Percentiles rank a stretch among this genome's conserved stretches.
Conservation (phyloP, 495 filamentous ascomycete genomes). For the Tirmania nivea region DNA sequence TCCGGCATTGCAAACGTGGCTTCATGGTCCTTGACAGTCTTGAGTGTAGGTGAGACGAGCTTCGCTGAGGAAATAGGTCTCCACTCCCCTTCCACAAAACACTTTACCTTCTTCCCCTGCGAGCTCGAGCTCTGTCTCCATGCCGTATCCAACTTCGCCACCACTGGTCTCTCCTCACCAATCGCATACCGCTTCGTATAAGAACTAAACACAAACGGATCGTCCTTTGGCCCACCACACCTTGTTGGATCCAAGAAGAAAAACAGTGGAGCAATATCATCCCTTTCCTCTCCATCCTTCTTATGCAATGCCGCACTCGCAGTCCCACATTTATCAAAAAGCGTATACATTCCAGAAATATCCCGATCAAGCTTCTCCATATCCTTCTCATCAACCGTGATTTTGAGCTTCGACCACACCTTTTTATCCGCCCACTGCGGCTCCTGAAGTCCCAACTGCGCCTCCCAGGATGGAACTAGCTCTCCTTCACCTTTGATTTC, state of each 20-base stretch:
- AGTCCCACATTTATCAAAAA: slow-evolving; percentile 44
- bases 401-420: slow-evolving; percentile 23
- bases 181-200: slow-evolving; percentile 29
- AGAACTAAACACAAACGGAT: slow-evolving; percentile 44
- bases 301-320: slow-evolving; percentile 36
- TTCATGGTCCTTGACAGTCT: slow-evolving; percentile 2
- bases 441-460: slow-evolving; percentile 24
- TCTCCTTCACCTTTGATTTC: slow-evolving; percentile 17
- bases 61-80: slow-evolving; percentile 6
- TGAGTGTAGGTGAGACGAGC: slow-evolving; percentile 9
- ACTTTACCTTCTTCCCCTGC: neutral
- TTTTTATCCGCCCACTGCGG: slow-evolving; percentile 18
- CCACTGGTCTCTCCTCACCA: slow-evolving; percentile 29
- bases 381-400: slow-evolving; percentile 19
- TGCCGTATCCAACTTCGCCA: slow-evolving; percentile 25
- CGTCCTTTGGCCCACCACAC: slow-evolving; percentile 25
- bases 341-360: slow-evolving; percentile 34
- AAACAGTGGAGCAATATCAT: slow-evolving; percentile 25
- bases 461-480: slow-evolving; percentile 17
- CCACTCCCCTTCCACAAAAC: slow-evolving; percentile 17
- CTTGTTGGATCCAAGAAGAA: slow-evolving; percentile 43
- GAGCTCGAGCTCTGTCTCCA: slow-evolving; percentile 6
- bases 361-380: slow-evolving; percentile 22
- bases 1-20: slow-evolving; percentile 8
- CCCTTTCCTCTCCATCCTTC: slow-evolving; percentile 9